Conservation (phyloP, 2,329 filamentous ascomycete genomes). For the Xylariaceae sp. region DNA sequence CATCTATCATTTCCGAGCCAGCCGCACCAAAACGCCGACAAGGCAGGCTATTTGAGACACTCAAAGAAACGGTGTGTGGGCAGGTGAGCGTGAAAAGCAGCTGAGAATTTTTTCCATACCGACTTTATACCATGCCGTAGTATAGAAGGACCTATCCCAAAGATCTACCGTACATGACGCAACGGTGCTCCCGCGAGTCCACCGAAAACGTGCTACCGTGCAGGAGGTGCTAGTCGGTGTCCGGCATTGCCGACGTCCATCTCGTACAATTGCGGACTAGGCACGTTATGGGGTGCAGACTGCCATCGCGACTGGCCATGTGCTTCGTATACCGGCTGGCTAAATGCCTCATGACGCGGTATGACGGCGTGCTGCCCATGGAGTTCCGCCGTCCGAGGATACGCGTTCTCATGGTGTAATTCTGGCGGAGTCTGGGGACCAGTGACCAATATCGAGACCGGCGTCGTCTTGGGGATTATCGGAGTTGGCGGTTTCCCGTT, state of each 20-base stretch:
- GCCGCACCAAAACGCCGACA: not conserved
- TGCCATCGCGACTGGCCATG: not conserved
- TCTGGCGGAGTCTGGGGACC: slow-evolving; percentile 15
- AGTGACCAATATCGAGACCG: slow-evolving; percentile 20
- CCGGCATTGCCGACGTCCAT: slow-evolving; percentile 23
- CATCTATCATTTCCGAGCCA: not conserved
- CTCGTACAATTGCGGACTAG: slow-evolving; percentile 20
- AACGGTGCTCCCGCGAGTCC: not conserved
- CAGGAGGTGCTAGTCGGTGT: slow-evolving; percentile 1
- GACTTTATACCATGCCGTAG: too few relatives aligned
- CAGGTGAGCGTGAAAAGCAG: too few relatives aligned
- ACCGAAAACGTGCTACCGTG: not conserved
- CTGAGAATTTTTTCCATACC: too few relatives aligned
- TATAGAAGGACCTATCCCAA: too few relatives aligned
- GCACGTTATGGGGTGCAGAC: not conserved
- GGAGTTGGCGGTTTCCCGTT: not conserved
- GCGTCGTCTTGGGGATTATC: not conserved
- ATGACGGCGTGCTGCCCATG: slow-evolving; percentile 17
- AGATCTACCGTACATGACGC: not conserved
- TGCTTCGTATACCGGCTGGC: not conserved
- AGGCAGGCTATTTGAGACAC: too few relatives aligned
- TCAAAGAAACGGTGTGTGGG: too few relatives aligned
- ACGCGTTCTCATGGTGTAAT: not conserved
- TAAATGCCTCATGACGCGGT: slow-evolving; percentile 22
- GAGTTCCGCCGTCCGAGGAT: slow-evolving; percentile 15